phyloP scores from a whole-genome alignment of 2,329 filamentous ascomycete genomes.

The Fusarium falciforme region DNA sequence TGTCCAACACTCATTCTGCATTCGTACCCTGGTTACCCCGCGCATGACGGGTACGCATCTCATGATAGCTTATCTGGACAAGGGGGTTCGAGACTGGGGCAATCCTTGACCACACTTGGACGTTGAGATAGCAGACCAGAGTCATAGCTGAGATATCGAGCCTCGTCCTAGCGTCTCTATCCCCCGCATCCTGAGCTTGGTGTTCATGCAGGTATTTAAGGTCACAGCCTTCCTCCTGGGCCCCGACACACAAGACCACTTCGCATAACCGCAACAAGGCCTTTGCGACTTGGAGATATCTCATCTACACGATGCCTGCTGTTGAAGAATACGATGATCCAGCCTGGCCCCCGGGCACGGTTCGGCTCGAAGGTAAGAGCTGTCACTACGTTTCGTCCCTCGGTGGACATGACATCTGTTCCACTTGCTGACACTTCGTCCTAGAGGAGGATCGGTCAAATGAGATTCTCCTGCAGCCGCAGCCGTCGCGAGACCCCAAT shows the following conservation, averaged over 20 bases:
- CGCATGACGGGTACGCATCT: not conserved
- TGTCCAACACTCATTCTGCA: not conserved
- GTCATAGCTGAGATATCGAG: not conserved
- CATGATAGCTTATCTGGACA: not conserved
- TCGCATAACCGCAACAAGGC: not conserved
- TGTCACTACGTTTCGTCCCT: not conserved
- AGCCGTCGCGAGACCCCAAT: constrained; percentile 10
- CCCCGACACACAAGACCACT: not conserved
- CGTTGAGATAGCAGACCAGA: not conserved
- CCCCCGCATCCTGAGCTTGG: not conserved
- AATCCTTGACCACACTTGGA: not conserved
- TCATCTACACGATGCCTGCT: not conserved
- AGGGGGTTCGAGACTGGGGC: not conserved
- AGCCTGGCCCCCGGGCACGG: not conserved
- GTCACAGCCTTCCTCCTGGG: not conserved
- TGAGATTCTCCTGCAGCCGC: constrained; percentile 13
- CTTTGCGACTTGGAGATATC: not conserved
- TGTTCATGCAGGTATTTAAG: not conserved
- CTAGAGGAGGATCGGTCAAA: not conserved
- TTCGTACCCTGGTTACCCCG: not conserved
- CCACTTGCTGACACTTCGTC: not conserved
- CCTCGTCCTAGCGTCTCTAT: not conserved
- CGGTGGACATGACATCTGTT: not conserved
- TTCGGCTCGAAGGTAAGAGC: not conserved
- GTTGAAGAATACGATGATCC: not conserved